Conservation (phyloP, 2,329 filamentous ascomycete species). For the Claviceps spartinae region DNA sequence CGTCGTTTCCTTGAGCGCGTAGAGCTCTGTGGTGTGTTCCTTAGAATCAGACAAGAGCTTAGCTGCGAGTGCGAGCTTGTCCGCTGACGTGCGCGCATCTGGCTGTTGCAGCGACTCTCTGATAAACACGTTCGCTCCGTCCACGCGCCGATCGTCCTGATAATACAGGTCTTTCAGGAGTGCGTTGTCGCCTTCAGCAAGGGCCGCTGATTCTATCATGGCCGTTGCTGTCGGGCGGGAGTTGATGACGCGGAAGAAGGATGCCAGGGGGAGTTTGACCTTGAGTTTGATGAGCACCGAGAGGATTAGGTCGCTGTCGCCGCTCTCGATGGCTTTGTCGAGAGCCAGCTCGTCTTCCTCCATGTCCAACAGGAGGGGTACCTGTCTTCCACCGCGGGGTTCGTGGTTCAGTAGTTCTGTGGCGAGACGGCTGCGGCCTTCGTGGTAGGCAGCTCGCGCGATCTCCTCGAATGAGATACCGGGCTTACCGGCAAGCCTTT, state of each 20-base stretch:
- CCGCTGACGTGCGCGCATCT: conserved; percentile 54
- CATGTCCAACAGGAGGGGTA: conserved; percentile 85
- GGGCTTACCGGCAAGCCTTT: conserved; percentile 71
- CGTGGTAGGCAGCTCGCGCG: conserved; percentile 83
- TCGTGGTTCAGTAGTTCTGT: conserved; percentile 89
- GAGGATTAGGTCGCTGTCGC: conserved; percentile 85
- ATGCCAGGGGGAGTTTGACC: conserved; percentile 77
- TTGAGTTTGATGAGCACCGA: conserved; percentile 79
- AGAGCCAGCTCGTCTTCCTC: conserved; percentile 90
- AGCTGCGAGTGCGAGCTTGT: conserved; percentile 78
- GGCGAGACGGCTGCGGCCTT: conserved; percentile 77
- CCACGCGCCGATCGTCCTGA: conserved; percentile 81
- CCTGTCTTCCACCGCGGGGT: conserved; percentile 86
- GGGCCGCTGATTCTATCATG: conserved; percentile 72
- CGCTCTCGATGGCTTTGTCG: conserved; percentile 92
- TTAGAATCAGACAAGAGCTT: conserved; percentile 75
- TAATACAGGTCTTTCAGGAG: conserved; percentile 94
- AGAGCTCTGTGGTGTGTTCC: conserved; percentile 61
- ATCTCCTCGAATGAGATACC: conserved; percentile 95
- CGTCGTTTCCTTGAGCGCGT: conserved; percentile 65
- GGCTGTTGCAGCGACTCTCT: conserved; percentile 67
- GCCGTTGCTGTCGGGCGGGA: conserved; percentile 73
- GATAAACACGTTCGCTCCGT: conserved; percentile 78
- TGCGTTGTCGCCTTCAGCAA: conserved; percentile 55
- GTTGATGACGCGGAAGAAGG: conserved; percentile 88